Percentiles rank a stretch among this genome's conserved stretches.
Evolutionary conservation across 163 green algal genomes (phyloP).

Genomic region (Chloromonas sp.): DNA sequence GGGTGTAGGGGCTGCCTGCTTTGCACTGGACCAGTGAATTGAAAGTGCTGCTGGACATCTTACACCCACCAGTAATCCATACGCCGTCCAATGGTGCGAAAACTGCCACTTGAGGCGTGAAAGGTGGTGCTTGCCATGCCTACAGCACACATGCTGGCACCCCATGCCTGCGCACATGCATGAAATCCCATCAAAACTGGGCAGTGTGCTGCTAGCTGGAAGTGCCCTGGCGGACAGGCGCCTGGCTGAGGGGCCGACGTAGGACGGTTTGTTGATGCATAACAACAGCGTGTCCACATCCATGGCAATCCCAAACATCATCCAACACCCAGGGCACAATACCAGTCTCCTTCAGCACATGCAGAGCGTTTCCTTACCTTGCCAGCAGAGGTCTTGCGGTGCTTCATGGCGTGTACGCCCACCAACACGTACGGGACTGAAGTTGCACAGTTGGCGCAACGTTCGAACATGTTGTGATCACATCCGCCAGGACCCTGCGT

Average conservation of each 20-base stretch:
- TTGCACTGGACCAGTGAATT: too few relatives aligned
- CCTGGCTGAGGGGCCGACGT: too few relatives aligned
- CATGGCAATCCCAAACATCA: too few relatives aligned
- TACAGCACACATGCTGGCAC: slow-evolving; percentile 30
- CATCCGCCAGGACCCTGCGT: slow-evolving; percentile 35
- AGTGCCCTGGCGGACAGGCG: too few relatives aligned
- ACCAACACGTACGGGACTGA: slow-evolving; percentile 30
- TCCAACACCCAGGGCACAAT: too few relatives aligned
- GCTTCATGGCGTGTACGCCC: background rate
- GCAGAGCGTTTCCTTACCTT: background rate
- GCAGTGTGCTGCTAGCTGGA: too few relatives aligned
- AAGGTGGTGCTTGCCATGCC: slow-evolving; percentile 23
- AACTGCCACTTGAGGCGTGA: slow-evolving; percentile 26
- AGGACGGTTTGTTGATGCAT: too few relatives aligned
- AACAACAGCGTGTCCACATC: too few relatives aligned
- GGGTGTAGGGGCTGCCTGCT: too few relatives aligned
- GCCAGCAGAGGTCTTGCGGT: background rate
- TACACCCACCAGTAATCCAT: slow-evolving; percentile 37
- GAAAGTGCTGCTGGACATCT: too few relatives aligned
- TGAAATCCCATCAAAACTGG: too few relatives aligned
- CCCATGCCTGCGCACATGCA: slow-evolving; percentile 16
- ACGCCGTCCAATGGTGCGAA: slow-evolving; percentile 24
- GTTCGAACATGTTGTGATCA: slow-evolving; percentile 37
- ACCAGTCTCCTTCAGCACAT: too few relatives aligned
- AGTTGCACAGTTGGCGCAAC: slow-evolving; percentile 31